Base-by-base conservation (phyloP, 2,329 filamentous ascomycete genomes). In the Knoxdaviesia capensis region DNA sequence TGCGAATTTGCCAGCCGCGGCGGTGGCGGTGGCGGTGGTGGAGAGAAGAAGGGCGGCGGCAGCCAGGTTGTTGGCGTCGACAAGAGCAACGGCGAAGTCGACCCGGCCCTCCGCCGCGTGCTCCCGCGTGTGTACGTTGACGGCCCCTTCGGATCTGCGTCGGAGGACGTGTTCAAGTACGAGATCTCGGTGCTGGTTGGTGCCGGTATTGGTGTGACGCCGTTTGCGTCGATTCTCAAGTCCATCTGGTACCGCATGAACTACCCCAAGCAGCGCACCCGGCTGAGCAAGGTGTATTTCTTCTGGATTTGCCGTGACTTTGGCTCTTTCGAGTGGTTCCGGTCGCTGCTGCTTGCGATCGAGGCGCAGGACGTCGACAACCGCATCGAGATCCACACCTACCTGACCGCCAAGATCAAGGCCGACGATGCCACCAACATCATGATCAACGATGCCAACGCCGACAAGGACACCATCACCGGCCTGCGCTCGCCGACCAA, bases 221-320 rank as follows among this genome's bases (percentile, higher is more conserved):
- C 82, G 0, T 88, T 86, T 60, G 82, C 82, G 8, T 85, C 80
- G 0, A 87, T 88, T 51, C 69, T 88, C 54, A 92, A 92, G 66
- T 86, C 80, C 42, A 88, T 92, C 60, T 92, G 84, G 84, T 92
- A 90, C 65, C 75, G 83, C 40, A 86, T 88, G 78, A 88, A 86
- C 67, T 87, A 84, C 60, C 80, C 80, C 3, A 77, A 83, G 56
- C 74, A 78, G 59, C 80, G 80, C 62, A 87, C 81, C 3, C 69
- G 81, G 4, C 68, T 92, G 37, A 71, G 77, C 53, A 92, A 90
- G 59, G 82, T 92, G 29, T 92, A 90, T 65, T 90, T 90, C 65
- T 86, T 90, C 70, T 90, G 84, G 84, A 77, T 90, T 47, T 88
- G 83, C 66, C 71, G 83, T 58, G 83, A 90, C 59, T 88, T 88